phyloP scores from a whole-genome alignment of 2,329 filamentous ascomycete species.

The Thielaviopsis musarum region DNA sequence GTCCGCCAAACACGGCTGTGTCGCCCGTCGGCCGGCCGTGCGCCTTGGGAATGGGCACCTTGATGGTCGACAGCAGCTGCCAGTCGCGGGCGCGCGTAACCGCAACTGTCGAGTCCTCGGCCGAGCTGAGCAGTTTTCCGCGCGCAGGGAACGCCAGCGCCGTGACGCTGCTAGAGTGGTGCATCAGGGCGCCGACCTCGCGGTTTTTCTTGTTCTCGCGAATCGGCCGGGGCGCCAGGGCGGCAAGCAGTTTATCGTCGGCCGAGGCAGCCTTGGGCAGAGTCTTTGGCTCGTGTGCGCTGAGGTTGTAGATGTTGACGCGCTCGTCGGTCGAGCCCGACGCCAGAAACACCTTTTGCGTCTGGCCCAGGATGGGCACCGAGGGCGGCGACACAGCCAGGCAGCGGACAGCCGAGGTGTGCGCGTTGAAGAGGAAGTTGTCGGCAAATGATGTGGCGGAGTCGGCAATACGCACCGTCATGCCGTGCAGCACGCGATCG shows the following conservation, averaged over 20 bases:
- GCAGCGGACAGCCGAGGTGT: constrained; percentile 77
- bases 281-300: constrained; percentile 44
- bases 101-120: constrained; percentile 82
- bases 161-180: constrained; percentile 73
- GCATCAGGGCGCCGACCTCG: constrained; percentile 70
- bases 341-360: constrained; percentile 75
- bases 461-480: constrained; percentile 51
- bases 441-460: constrained; percentile 54
- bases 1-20: constrained; percentile 64
- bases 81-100: constrained; percentile 80
- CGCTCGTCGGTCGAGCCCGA: constrained; percentile 86
- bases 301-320: constrained; percentile 87
- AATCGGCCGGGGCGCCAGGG: constrained; percentile 54
- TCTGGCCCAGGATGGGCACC: constrained; percentile 38
- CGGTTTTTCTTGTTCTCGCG: constrained; percentile 75
- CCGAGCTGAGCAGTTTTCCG: constrained; percentile 71
- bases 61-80: constrained; percentile 73
- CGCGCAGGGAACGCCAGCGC: constrained; percentile 67
- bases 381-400: constrained; percentile 70
- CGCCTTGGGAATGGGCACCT: constrained; percentile 69
- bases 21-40: constrained; percentile 74
- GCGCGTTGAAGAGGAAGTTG: constrained; percentile 90
- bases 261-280: not conserved
- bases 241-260: constrained; percentile 40
- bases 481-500: constrained; percentile 78